Evolutionary conservation across 2,329 filamentous ascomycete species (phyloP).

Genomic region (Zarea fungicola): DNA sequence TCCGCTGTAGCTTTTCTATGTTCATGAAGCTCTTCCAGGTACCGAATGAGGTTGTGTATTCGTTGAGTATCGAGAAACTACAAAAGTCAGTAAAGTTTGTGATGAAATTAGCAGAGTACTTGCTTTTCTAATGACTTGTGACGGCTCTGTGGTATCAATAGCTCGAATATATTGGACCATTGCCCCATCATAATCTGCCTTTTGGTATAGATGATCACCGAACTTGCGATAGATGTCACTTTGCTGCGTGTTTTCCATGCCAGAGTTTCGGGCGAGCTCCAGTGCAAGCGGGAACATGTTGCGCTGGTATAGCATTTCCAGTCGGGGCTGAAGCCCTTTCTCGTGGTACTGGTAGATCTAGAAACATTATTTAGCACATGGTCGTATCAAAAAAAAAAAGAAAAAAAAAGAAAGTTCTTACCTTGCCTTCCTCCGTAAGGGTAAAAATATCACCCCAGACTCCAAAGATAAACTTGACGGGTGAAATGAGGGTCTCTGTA

Average conservation of each 20-base stretch:
- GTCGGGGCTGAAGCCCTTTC: slow-evolving; percentile 80
- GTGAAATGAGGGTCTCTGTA: slow-evolving; percentile 75
- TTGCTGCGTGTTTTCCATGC: slow-evolving; percentile 73
- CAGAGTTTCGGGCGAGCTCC: slow-evolving; percentile 84
- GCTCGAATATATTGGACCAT: slow-evolving; percentile 98
- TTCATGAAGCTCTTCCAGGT: slow-evolving; percentile 92
- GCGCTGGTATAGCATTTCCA: slow-evolving; percentile 89
- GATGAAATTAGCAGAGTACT: not conserved
- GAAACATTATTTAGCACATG: not conserved
- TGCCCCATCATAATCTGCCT: slow-evolving; percentile 93
- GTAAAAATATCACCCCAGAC: slow-evolving; percentile 91
- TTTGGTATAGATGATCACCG: slow-evolving; percentile 90
- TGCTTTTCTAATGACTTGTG: slow-evolving; percentile 90
- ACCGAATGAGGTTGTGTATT: slow-evolving; percentile 96
- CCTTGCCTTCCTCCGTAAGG: slow-evolving; percentile 89
- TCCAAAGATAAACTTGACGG: slow-evolving; percentile 73
- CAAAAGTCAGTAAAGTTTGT: slow-evolving; percentile 21
- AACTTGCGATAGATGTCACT: slow-evolving; percentile 91
- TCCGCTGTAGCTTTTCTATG: slow-evolving; percentile 90
- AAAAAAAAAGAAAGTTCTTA: slow-evolving; percentile 32
- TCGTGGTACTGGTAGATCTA: slow-evolving; percentile 85
- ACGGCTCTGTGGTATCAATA: slow-evolving; percentile 93
- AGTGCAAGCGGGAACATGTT: slow-evolving; percentile 91
- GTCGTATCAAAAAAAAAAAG: not conserved
- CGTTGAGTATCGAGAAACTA: slow-evolving; percentile 93